Evolutionary conservation across 768 basidiomycete genomes (phyloP).

Genomic region (Cystoderma amianthinum): DNA sequence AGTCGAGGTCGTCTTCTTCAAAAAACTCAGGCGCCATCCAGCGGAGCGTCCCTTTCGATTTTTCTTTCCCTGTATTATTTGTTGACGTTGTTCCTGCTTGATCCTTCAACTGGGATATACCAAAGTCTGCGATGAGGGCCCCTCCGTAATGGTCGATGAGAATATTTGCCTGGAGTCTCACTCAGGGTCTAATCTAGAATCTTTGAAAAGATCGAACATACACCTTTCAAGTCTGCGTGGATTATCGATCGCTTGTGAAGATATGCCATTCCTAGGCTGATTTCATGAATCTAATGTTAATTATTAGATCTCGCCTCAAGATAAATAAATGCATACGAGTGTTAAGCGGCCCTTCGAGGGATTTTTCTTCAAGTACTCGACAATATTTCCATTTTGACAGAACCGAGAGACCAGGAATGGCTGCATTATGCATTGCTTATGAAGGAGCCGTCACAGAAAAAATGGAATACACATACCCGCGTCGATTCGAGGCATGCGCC

Average conservation of each 20-base stretch:
- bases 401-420: slow-evolving; percentile 5
- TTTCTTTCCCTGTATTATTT: slow-evolving; percentile 8
- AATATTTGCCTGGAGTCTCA: slow-evolving; percentile 28
- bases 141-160: slow-evolving; percentile 25
- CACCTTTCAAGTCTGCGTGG: slow-evolving; percentile 20
- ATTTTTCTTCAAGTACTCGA: slow-evolving; percentile 2
- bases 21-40: slow-evolving; percentile 44
- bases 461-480: background rate
- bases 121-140: slow-evolving; percentile 40
- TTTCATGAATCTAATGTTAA: no score
- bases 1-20: slow-evolving; percentile 18
- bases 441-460: no score
- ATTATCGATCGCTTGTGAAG: slow-evolving; percentile 16
- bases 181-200: no score
- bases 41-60: slow-evolving; percentile 19
- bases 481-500: slow-evolving; percentile 2
- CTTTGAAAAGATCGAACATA: slow-evolving; percentile 4
- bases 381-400: slow-evolving; percentile 5
- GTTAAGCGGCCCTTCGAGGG: slow-evolving; percentile 1
- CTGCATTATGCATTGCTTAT: no score
- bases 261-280: slow-evolving; percentile 16
- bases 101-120: slow-evolving; percentile 30
- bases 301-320: no score
- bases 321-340: slow-evolving; percentile 4
- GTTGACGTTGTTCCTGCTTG: slow-evolving; percentile 13